A percentile compares a stretch with the other conserved stretches of the same genome.
Conservation (phyloP, 2,329 filamentous ascomycete species). For the Graphilbum ipis-grandicollis region DNA sequence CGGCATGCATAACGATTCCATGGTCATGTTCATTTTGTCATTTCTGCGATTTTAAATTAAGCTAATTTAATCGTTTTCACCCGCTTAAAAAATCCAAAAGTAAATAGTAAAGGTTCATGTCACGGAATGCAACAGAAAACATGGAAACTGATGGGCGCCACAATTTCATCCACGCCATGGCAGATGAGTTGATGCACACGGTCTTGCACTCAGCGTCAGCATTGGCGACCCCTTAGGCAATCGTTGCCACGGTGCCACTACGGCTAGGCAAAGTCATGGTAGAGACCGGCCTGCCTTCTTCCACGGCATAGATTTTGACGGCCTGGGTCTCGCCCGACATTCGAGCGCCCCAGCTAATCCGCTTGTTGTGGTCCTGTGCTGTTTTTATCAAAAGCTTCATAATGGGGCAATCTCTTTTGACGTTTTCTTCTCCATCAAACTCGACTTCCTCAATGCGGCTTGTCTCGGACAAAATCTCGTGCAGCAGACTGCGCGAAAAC, state of each 20-base stretch:
- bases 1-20: too few relatives aligned
- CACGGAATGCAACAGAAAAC: too few relatives aligned
- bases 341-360: conserved; percentile 49
- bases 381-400: conserved; percentile 41
- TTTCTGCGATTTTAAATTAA: not conserved
- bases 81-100: too few relatives aligned
- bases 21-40: too few relatives aligned
- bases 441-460: conserved; percentile 40
- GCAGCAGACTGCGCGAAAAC: conserved; percentile 43
- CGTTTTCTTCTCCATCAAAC: conserved; percentile 51
- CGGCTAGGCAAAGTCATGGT: too few relatives aligned
- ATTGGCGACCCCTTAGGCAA: too few relatives aligned
- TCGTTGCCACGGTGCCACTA: too few relatives aligned
- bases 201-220: too few relatives aligned
- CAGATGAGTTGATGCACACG: too few relatives aligned
- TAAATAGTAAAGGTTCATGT: too few relatives aligned
- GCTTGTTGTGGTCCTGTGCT: conserved; percentile 27
- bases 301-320: conserved; percentile 28
- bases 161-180: not conserved
- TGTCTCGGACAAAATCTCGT: conserved; percentile 36
- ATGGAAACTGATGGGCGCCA: too few relatives aligned
- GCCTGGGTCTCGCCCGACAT: conserved; percentile 36
- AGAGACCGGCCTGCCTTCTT: not conserved
- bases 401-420: conserved; percentile 48
- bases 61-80: too few relatives aligned